Percentiles rank a stretch among this genome's conserved stretches.
phyloP scores from a whole-genome alignment of 73 alveolate species.

The Paramecium biaurelia region DNA sequence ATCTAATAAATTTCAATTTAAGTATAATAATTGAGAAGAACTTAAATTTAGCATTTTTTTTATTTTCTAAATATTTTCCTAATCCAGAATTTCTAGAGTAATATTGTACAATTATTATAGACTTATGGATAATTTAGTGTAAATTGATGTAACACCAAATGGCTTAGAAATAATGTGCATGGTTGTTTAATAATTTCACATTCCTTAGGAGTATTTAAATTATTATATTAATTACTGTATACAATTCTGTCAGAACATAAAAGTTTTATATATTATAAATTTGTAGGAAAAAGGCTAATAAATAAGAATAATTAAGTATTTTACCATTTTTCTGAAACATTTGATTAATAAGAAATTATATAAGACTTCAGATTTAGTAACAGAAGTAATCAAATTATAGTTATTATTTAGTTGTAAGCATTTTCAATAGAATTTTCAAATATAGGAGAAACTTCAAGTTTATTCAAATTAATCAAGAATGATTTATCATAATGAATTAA shows the following conservation, averaged over 20 bases:
- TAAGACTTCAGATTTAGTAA: neutral
- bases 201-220: neutral
- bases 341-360: neutral
- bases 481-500: neutral
- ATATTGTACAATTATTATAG: neutral
- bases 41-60: neutral
- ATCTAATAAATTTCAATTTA: neutral
- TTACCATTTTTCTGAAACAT: neutral
- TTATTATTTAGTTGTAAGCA: neutral
- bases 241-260: neutral
- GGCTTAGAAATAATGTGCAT: neutral
- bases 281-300: neutral
- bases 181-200: neutral
- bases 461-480: neutral
- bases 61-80: neutral
- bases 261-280: neutral
- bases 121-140: neutral
- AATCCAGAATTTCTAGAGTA: conserved; percentile 14
- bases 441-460: neutral
- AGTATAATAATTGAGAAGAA: neutral
- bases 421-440: conserved; percentile 6
- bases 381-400: neutral
- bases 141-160: conserved; percentile 7
- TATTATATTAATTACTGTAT: neutral
- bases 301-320: neutral